phyloP scores from a whole-genome alignment of 306 rosid species.

The Trichosanthes truncata region DNA sequence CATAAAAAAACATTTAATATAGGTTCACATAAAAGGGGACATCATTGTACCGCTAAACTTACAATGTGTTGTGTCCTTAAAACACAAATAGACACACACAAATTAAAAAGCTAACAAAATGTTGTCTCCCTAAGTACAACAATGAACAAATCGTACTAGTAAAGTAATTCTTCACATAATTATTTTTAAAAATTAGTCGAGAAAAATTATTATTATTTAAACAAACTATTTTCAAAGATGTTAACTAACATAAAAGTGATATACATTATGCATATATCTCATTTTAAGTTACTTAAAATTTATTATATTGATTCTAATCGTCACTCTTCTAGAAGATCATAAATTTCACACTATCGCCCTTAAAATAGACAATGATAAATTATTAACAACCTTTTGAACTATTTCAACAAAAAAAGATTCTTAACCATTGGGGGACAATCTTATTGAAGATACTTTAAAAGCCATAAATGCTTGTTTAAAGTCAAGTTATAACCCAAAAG shows the following conservation, averaged over 20 bases:
- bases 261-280: neutral
- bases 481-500: neutral
- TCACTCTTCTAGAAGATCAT: neutral
- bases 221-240: neutral
- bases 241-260: neutral
- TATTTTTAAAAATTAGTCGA: neutral
- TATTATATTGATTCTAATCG: neutral
- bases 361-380: neutral
- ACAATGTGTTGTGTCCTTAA: neutral
- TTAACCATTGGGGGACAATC: neutral
- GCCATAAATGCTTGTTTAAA: neutral
- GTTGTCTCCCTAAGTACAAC: neutral
- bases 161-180: neutral
- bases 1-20: neutral
- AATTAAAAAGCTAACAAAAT: neutral
- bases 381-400: neutral
- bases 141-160: neutral
- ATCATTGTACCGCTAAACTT: neutral
- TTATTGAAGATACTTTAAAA: slow-evolving; percentile 1
- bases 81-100: neutral
- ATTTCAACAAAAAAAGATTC: neutral
- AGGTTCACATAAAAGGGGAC: neutral
- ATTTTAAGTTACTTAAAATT: neutral
- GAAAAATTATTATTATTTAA: neutral
- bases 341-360: neutral